These are phyloP conservation scores for Oxyria digyna DNA, from an alignment of 148 eudicot species.

Conservation along the genomic window DNA sequence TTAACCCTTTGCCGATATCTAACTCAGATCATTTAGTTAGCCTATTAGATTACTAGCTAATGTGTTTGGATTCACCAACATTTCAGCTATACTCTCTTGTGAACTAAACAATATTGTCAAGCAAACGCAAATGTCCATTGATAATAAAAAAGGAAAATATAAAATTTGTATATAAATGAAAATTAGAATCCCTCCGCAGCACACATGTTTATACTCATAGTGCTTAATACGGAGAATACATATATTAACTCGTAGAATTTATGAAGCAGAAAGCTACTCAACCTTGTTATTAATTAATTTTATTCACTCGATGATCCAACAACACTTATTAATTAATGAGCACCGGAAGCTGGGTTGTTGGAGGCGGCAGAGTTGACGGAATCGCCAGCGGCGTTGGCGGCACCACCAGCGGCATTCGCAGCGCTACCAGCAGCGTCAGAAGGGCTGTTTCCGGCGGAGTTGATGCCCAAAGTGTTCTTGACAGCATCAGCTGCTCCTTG, in stretches of 20 bases:
- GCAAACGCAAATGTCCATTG: too few species aligned
- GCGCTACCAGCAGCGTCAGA: neutral
- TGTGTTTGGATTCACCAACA: too few species aligned
- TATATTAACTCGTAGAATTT: neutral
- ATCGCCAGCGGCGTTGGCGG: neutral
- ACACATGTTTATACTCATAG: neutral
- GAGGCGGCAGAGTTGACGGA: neutral
- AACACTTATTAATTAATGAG: neutral
- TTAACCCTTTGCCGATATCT: too few species aligned
- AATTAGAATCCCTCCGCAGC: neutral
- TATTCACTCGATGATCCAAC: neutral
- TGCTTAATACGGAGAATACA: neutral
- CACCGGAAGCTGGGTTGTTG: neutral
- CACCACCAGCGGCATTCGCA: neutral
- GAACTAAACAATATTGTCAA: too few species aligned
- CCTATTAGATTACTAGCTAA: too few species aligned
- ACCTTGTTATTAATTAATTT: neutral
- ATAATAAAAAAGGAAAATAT: neutral
- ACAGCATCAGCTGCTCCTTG: conserved; percentile 63
- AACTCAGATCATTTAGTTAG: too few species aligned
- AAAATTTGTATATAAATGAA: neutral
- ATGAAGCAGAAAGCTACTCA: neutral
- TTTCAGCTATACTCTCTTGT: too few species aligned
- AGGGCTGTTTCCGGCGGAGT: conserved; percentile 5
- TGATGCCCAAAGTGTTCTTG: conserved; percentile 40